Base-by-base conservation (phyloP, 495 filamentous ascomycete genomes). In the Mytilinidion resinicola region DNA sequence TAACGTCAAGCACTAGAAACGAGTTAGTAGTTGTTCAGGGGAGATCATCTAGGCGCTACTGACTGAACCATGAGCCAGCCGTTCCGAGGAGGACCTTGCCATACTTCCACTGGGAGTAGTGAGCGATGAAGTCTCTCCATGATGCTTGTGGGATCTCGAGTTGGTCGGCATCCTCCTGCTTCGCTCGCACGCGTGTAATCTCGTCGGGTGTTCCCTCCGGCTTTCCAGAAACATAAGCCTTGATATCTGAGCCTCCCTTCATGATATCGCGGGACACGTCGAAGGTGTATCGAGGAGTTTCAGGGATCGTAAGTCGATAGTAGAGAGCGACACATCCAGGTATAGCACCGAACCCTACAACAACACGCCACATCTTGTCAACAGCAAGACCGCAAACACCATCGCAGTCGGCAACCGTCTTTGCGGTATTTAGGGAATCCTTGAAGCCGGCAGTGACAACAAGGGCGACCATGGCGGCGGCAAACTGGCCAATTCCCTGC, bases 221-320 rank as follows among this genome's bases (percentile, higher is more conserved):
- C 19, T 41, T 59, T 19, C 63, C 59, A 35, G 63, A 65, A 6
- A 65, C 59, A 44, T 71, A 74, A 0, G 82, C 82, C 61, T 82
- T 76, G 57, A 84, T 80, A 62, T 90, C 87, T 20, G 78, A 78
- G 59, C 76, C 76, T 38, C 78, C 87, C 73, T 89, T 81, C 67
- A 86, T 77, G 37, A 88, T 78, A 65, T 95, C 88, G 35, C 78
- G 81, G 39, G 79, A 77, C 9, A 95, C 82, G 67, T 93, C 89
- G 62, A 95, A 92, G 36, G 89, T 96, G 70, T 89, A 90, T 35
- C 87, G 84, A 38, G 78, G 86, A 61, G 90, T 83, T 71, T 91
- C 88, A 20, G 91, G 90, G 62, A 96, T 95, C 25, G 90, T 95
- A 4, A 96, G 78, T 46, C 90, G 89, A 73, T 85, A 91, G 76